A percentile compares a stretch with the other conserved stretches of the same genome.
phyloP scores from a whole-genome alignment of 192 early-diverging fungal genomes.

The Coemansia sp. region DNA sequence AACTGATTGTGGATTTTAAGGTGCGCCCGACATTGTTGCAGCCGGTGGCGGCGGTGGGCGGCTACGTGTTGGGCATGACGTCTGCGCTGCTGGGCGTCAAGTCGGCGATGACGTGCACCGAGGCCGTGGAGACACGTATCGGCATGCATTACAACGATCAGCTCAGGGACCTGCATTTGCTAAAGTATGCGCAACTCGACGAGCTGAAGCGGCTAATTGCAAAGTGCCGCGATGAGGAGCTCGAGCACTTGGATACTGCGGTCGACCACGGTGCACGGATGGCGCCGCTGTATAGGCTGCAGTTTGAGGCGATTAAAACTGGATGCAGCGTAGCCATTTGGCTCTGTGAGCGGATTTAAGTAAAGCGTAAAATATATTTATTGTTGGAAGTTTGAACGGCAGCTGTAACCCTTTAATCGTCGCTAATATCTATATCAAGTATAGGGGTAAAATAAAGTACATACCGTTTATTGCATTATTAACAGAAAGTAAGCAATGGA shows the following conservation, averaged over 20 bases:
- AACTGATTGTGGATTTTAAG: slow-evolving; percentile 68
- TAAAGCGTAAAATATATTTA: not conserved
- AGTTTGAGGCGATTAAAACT: slow-evolving; percentile 75
- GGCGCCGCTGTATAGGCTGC: slow-evolving; percentile 75
- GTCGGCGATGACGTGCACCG: slow-evolving; percentile 98
- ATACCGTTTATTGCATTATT: no score
- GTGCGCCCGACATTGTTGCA: slow-evolving; percentile 83
- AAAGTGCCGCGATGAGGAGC: slow-evolving; percentile 91
- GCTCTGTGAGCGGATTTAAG: slow-evolving; percentile 81
- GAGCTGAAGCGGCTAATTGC: slow-evolving; percentile 62
- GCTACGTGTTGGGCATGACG: slow-evolving; percentile 79
- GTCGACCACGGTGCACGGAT: slow-evolving; percentile 78
- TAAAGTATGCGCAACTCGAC: slow-evolving; percentile 68
- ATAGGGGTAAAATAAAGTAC: no score
- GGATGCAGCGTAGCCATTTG: slow-evolving; percentile 93
- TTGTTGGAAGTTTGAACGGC: no score
- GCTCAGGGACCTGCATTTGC: slow-evolving; percentile 74
- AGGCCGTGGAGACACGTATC: slow-evolving; percentile 96
- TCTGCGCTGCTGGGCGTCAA: slow-evolving; percentile 91
- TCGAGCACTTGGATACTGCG: slow-evolving; percentile 90
- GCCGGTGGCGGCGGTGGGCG: slow-evolving; percentile 85
- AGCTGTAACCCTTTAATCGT: no score
- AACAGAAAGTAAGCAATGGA: no score
- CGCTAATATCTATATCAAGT: no score
- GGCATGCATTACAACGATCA: slow-evolving; percentile 97